Percentiles rank a stretch among this genome's conserved stretches.
phyloP scores from a whole-genome alignment of 2,329 filamentous ascomycete genomes.

The Pseudocercospora macadamiae region DNA sequence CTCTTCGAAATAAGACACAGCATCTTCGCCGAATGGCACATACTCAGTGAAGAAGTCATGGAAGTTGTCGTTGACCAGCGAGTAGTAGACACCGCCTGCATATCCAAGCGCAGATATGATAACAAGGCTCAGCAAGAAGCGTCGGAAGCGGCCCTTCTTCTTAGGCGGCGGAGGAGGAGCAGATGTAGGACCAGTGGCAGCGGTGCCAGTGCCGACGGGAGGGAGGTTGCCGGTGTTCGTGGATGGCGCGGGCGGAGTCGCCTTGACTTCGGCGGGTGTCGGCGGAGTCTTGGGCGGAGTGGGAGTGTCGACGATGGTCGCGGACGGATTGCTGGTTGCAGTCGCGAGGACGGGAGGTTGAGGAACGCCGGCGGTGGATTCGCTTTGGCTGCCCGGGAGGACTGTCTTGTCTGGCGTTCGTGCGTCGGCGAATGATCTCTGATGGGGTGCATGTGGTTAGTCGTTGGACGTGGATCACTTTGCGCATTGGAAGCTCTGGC shows the following conservation, averaged over 20 bases:
- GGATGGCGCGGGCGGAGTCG: constrained; percentile 26
- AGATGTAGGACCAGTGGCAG: constrained; percentile 47
- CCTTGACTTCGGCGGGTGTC: constrained; percentile 30
- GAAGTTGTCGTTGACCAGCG: constrained; percentile 93
- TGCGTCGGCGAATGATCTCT: constrained; percentile 38
- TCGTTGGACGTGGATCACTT: not conserved
- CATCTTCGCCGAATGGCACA: constrained; percentile 90
- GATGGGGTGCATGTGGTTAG: not conserved
- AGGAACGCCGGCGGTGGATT: constrained; percentile 34
- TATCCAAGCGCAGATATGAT: constrained; percentile 79
- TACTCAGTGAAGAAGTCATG: constrained; percentile 99
- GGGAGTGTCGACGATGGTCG: constrained; percentile 15
- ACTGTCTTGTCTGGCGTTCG: constrained; percentile 37
- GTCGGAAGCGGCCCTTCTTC: constrained; percentile 74
- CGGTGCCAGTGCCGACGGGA: constrained; percentile 38
- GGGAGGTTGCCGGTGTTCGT: constrained; percentile 34
- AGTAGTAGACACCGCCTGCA: constrained; percentile 87
- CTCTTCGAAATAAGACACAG: constrained; percentile 94
- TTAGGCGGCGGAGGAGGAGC: constrained; percentile 51
- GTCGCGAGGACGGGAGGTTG: constrained; percentile 34
- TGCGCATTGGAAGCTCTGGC: not conserved
- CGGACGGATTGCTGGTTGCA: constrained; percentile 19
- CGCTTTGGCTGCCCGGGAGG: constrained; percentile 38
- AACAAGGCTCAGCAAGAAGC: constrained; percentile 75
- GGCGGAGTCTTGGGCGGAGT: constrained; percentile 22